A percentile compares a stretch with the other conserved stretches of the same genome.
phyloP scores from a whole-genome alignment of 1,139 yeast genomes.

The Yamadazyma sp. region DNA sequence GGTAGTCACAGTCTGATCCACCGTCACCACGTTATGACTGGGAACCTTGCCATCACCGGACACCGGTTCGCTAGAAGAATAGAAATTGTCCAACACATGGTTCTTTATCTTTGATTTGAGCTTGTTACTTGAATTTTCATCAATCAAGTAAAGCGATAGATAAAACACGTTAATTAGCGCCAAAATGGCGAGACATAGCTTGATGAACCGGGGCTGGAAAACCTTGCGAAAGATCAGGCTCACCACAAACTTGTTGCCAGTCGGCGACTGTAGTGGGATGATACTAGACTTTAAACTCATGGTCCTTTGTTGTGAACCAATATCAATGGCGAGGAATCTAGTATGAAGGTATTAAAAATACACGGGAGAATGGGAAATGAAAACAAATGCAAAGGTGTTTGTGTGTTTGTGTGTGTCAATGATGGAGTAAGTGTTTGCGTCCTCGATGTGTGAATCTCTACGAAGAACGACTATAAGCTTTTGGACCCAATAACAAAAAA shows the following conservation, averaged over 20 bases:
- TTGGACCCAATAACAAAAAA: too few species aligned
- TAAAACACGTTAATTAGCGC: conserved; percentile 22
- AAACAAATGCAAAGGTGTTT: too few species aligned
- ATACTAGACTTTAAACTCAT: conserved; percentile 1
- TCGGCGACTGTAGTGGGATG: conserved; percentile 1
- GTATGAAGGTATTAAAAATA: neutral
- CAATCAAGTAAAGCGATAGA: conserved; percentile 19
- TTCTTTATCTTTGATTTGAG: conserved; percentile 14
- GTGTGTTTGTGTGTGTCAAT: too few species aligned
- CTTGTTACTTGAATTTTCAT: conserved; percentile 14
- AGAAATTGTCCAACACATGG: conserved; percentile 17
- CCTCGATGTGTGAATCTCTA: too few species aligned
- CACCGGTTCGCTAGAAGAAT: conserved; percentile 1
- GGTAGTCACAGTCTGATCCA: conserved; percentile 7
- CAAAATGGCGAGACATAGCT: conserved; percentile 20
- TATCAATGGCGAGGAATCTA: neutral
- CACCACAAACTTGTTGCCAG: conserved; percentile 3
- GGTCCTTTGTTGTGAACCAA: neutral
- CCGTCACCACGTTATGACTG: conserved; percentile 5
- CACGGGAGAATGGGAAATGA: neutral
- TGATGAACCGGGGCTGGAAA: conserved; percentile 18
- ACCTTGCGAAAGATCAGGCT: conserved; percentile 15
- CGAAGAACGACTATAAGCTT: too few species aligned
- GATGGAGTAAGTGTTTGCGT: too few species aligned
- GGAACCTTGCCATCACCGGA: conserved; percentile 2